These are phyloP conservation scores for Phytophthora sp. DNA, from an alignment of 352 stramenopile species.

Conservation along the genomic window DNA sequence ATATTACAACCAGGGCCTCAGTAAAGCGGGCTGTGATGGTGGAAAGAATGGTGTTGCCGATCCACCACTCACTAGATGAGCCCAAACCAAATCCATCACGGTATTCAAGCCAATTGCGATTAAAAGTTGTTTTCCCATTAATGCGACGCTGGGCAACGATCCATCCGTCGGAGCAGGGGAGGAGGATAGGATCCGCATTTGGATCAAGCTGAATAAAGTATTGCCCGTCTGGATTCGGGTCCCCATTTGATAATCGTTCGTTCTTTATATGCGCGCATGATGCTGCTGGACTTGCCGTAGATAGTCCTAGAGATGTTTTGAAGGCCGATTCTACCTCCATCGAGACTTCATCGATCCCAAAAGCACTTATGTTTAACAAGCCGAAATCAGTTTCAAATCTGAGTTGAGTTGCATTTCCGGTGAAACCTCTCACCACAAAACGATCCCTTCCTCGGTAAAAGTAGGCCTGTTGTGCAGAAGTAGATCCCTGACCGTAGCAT, in stretches of 20 bases:
- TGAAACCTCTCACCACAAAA: conserved; percentile 51
- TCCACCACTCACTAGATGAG: conserved; percentile 56
- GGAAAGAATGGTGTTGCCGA: conserved; percentile 56
- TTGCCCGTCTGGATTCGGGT: conserved; percentile 58
- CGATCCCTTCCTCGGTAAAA: conserved; percentile 47
- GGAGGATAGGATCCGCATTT: conserved; percentile 20
- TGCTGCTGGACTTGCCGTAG: conserved; percentile 43
- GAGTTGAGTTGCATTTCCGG: conserved; percentile 41
- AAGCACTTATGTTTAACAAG: conserved; percentile 42
- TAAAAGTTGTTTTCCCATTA: conserved; percentile 59
- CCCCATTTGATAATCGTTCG: conserved; percentile 34
- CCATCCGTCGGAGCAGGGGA: conserved; percentile 66
- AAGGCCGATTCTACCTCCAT: conserved; percentile 67
- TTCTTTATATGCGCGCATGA: conserved; percentile 62
- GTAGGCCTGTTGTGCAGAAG: conserved; percentile 12
- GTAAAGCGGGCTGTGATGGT: conserved; percentile 39
- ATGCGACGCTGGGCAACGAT: conserved; percentile 55
- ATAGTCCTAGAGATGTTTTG: conserved; percentile 52
- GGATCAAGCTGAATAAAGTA: conserved; percentile 59
- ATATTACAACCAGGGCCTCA: conserved; percentile 60
- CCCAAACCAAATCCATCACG: conserved; percentile 57
- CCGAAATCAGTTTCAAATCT: conserved; percentile 56
- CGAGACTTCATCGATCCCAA: conserved; percentile 71
- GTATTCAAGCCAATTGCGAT: conserved; percentile 69
- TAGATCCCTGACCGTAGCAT: conserved; percentile 41